A percentile compares a stretch with the other conserved stretches of the same genome.
Evolutionary conservation across 1,284 basidiomycete genomes (phyloP).

Genomic region (Melampsora larici-populina): DNA sequence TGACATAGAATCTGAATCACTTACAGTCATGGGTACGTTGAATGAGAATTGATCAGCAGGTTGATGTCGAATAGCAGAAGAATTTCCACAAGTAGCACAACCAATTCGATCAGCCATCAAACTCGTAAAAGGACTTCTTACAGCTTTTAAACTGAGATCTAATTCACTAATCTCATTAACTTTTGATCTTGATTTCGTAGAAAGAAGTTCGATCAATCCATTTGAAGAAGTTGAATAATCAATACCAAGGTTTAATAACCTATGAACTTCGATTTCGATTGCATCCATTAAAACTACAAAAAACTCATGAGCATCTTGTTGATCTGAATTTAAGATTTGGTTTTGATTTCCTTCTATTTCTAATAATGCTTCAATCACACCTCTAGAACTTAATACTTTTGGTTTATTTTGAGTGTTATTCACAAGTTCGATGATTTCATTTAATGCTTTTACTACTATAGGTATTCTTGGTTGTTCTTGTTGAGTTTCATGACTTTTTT

Average conservation of each 20-base stretch:
- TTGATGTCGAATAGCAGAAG: slow-evolving; percentile 82
- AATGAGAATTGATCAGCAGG: slow-evolving; percentile 77
- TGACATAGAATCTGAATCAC: slow-evolving; percentile 10
- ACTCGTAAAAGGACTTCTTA: slow-evolving; percentile 63
- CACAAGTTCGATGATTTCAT: slow-evolving; percentile 53
- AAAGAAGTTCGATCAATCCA: neutral
- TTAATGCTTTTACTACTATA: slow-evolving; percentile 55
- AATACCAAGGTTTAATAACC: slow-evolving; percentile 61
- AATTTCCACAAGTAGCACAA: slow-evolving; percentile 77
- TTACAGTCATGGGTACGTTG: slow-evolving; percentile 61
- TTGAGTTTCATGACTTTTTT: slow-evolving; percentile 55
- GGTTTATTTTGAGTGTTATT: slow-evolving; percentile 51
- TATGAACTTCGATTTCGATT: slow-evolving; percentile 70
- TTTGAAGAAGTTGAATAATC: slow-evolving; percentile 39
- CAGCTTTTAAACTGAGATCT: neutral
- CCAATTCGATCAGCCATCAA: slow-evolving; percentile 75
- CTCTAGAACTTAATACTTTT: slow-evolving; percentile 10
- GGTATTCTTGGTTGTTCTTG: slow-evolving; percentile 64
- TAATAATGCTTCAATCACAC: slow-evolving; percentile 38
- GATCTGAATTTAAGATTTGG: slow-evolving; percentile 68
- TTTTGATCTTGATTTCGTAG: neutral
- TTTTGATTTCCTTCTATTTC: neutral
- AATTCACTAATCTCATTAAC: neutral
- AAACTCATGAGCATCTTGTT: slow-evolving; percentile 91
- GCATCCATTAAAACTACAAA: slow-evolving; percentile 84